Evolutionary conservation across 176 grass and related monocot species (phyloP).

Genomic region (Cenchrus fungigraminus): DNA sequence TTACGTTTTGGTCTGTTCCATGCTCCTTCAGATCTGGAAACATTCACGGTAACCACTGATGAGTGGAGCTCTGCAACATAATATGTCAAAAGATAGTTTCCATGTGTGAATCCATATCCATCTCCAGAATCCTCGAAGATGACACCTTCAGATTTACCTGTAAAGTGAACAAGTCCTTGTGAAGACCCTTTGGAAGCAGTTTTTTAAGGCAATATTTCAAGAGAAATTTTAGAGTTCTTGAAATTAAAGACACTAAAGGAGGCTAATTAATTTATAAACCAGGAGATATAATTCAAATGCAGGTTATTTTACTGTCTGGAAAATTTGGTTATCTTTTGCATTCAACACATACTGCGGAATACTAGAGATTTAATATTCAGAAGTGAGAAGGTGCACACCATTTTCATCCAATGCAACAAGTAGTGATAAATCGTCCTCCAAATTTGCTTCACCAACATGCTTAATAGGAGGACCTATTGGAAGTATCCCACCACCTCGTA

Average conservation of each 20-base stretch:
- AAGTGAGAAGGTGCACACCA: constrained; percentile 50
- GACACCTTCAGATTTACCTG: constrained; percentile 87
- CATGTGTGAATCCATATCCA: constrained; percentile 76
- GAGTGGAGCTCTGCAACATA: constrained; percentile 76
- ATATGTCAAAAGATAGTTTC: constrained; percentile 78
- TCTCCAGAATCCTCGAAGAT: constrained; percentile 92
- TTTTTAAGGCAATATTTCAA: constrained; percentile 5
- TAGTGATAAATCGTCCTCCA: constrained; percentile 83
- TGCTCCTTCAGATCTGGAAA: constrained; percentile 73
- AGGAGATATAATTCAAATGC: neutral
- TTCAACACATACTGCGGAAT: neutral
- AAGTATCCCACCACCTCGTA: constrained; percentile 89
- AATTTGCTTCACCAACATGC: constrained; percentile 84
- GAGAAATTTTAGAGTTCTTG: neutral
- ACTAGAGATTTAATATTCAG: constrained; percentile 17
- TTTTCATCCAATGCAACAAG: constrained; percentile 83
- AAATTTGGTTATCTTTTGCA: too few species aligned
- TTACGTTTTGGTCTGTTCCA: constrained; percentile 66
- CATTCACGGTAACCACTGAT: constrained; percentile 64
- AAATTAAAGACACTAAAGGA: neutral
- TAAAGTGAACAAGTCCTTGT: constrained; percentile 19
- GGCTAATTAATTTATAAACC: neutral
- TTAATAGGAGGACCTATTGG: constrained; percentile 74
- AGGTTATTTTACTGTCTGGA: too few species aligned
- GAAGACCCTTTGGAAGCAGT: constrained; percentile 5